phyloP scores from a whole-genome alignment of 345 rosid species.

The Euphorbia pulcherrima region DNA sequence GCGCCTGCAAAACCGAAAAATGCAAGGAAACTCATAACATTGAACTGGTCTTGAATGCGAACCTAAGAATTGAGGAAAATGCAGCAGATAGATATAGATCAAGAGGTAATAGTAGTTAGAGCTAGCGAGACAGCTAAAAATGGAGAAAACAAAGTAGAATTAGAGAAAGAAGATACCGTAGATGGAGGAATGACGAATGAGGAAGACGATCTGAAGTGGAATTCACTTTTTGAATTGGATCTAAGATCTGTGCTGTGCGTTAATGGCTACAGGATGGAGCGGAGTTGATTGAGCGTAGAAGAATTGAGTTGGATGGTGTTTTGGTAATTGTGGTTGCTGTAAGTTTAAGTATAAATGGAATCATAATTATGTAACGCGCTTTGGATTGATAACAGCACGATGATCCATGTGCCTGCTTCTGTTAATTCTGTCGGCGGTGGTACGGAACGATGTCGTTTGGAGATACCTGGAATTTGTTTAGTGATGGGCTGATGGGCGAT shows the following conservation, averaged over 20 bases:
- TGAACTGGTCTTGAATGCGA: background rate
- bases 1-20: background rate
- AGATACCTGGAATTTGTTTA: background rate
- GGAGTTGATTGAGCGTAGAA: background rate
- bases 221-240: background rate
- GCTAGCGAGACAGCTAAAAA: background rate
- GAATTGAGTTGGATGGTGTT: background rate
- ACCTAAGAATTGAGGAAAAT: background rate
- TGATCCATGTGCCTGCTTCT: background rate
- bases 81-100: background rate
- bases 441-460: background rate
- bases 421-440: background rate
- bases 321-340: background rate
- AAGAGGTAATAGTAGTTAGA: background rate
- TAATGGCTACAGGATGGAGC: background rate
- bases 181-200: background rate
- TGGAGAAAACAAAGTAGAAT: too few species aligned
- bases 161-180: background rate
- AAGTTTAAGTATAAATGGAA: too few species aligned
- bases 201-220: background rate
- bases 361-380: background rate
- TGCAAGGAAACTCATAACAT: background rate
- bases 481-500: too few species aligned
- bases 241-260: background rate
- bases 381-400: background rate